Conservation (phyloP, 495 filamentous ascomycete genomes). For the Xylona heveae region DNA sequence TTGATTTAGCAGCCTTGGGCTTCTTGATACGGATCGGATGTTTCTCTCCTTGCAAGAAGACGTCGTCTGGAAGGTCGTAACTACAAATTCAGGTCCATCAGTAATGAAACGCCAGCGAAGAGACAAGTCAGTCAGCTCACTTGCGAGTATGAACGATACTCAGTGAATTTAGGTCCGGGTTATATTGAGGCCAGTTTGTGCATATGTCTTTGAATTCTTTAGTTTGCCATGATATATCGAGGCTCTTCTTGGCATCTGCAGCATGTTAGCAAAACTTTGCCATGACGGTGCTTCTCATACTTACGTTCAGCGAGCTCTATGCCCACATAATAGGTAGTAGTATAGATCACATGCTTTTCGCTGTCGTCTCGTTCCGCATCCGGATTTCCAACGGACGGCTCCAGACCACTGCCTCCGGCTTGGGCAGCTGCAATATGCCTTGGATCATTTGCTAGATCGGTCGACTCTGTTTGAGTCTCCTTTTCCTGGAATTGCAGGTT, state of each 20-base stretch:
- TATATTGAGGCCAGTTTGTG: conserved; percentile 13
- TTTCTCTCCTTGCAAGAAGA: conserved; percentile 63
- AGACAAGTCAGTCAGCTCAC: conserved; percentile 23
- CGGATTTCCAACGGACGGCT: conserved; percentile 16
- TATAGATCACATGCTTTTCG: conserved; percentile 38
- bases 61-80: conserved; percentile 69
- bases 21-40: conserved; percentile 14
- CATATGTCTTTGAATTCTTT: conserved; percentile 18
- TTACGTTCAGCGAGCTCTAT: conserved; percentile 47
- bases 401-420: conserved; percentile 19
- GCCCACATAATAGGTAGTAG: conserved; percentile 76
- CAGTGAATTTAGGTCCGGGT: conserved; percentile 37
- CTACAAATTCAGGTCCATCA: conserved; percentile 22
- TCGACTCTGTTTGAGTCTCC: conserved; percentile 34
- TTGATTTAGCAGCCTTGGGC: conserved; percentile 7
- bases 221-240: conserved; percentile 22
- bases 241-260: conserved; percentile 26
- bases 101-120: not conserved
- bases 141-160: conserved; percentile 56
- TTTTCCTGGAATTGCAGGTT: conserved; percentile 44
- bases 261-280: conserved; percentile 11
- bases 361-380: conserved; percentile 14
- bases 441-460: conserved; percentile 31
- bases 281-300: conserved; percentile 15
- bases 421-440: conserved; percentile 28